Evolutionary conservation across 176 grass and related monocot species (phyloP).

Genomic region (Melocanna baccifera): DNA sequence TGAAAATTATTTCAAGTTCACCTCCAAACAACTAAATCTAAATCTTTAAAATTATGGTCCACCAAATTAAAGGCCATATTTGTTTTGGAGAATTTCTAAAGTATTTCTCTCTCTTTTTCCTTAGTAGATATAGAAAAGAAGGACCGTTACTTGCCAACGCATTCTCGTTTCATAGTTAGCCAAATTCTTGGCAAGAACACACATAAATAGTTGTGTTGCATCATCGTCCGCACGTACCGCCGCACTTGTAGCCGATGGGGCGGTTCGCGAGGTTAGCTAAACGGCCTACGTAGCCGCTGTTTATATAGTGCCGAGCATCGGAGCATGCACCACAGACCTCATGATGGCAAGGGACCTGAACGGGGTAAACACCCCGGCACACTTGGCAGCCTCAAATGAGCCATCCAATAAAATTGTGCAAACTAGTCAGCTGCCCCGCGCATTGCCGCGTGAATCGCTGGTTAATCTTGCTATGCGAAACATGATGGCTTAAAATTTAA

Average conservation of each 20-base stretch:
- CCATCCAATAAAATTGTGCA: background rate
- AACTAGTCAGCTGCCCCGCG: too few species aligned
- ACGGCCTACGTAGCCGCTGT: background rate
- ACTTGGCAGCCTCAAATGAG: background rate
- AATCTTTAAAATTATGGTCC: too few species aligned
- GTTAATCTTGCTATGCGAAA: too few species aligned
- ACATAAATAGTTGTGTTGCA: background rate
- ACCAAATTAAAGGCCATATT: too few species aligned
- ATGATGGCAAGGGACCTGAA: background rate
- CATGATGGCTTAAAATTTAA: too few species aligned
- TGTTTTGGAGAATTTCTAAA: too few species aligned
- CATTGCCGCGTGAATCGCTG: too few species aligned
- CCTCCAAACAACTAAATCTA: too few species aligned
- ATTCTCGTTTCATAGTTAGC: background rate
- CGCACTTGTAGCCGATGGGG: slow-evolving; percentile 61
- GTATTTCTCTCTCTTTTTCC: too few species aligned
- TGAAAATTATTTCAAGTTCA: too few species aligned
- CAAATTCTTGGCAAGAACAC: background rate
- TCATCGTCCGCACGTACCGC: slow-evolving; percentile 15
- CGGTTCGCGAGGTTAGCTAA: slow-evolving; percentile 17
- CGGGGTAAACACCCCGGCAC: background rate
- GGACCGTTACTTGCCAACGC: background rate
- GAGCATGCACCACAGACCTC: background rate
- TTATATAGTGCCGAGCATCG: slow-evolving; percentile 3
- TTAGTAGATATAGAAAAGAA: background rate